Conservation (phyloP, 2,329 filamentous ascomycete genomes). For the Coleophoma eucalyptorum region DNA sequence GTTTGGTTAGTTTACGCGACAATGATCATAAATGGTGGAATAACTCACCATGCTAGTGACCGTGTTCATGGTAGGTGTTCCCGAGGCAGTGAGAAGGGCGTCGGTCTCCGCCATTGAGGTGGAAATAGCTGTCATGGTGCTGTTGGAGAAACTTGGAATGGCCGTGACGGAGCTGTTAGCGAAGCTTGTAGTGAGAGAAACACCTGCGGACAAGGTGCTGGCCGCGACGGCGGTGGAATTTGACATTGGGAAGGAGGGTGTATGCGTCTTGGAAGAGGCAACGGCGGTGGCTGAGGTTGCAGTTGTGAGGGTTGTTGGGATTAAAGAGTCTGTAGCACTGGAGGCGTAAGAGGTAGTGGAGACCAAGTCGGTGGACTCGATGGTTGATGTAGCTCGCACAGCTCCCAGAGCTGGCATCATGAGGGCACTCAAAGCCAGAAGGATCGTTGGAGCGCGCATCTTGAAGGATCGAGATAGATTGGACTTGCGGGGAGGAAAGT, state of each 20-base stretch:
- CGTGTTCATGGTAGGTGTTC: not conserved
- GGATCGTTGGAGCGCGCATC: not conserved
- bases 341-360: conserved; percentile 46
- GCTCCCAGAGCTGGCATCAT: not conserved
- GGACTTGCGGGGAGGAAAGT: not conserved
- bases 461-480: not conserved
- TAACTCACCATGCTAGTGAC: conserved; percentile 1
- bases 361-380: not conserved
- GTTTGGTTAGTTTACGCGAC: not conserved
- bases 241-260: not conserved
- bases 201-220: not conserved
- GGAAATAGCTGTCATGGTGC: not conserved
- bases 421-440: not conserved
- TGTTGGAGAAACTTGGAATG: not conserved
- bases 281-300: not conserved
- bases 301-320: not conserved
- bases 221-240: not conserved
- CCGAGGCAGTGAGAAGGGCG: not conserved
- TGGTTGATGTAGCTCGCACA: not conserved
- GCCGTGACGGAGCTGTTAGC: not conserved
- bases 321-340: conserved; percentile 22
- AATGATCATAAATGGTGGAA: too few species aligned
- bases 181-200: not conserved
- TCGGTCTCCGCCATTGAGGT: not conserved
- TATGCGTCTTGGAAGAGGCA: not conserved